Evolutionary conservation across 495 filamentous ascomycete genomes (phyloP), one percentile per base, ranked within the genome.

Genomic region (Daldinia vernicosa): DNA sequence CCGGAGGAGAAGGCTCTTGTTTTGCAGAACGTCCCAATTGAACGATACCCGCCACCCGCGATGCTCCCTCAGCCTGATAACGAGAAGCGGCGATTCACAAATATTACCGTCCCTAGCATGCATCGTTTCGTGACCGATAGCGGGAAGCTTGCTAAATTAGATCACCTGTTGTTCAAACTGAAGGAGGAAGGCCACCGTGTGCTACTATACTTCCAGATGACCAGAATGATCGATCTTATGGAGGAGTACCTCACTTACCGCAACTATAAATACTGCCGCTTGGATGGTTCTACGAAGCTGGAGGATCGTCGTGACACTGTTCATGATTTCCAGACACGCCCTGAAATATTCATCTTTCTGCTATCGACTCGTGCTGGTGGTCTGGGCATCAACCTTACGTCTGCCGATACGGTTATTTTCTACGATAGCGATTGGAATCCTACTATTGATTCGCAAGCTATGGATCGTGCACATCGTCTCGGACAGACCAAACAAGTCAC

Each of bases 171-270:
- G 30, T 89, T 89, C 51, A 84, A 93, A 74, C 88, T 99, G 62
- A 99, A 98, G 84, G 89, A 94, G 59, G 92, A 89, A 50, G 92
- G 92, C 50, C 95, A 99, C 74, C 94, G 95, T 74, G 95, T 99
- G 17, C 88, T 99, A 7, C 84, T 99, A n/a, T 99, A 99, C 84
- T 99, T 99, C 90, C 95, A 99, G 82, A 99, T 99, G 95, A 99
- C 95, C n/a, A 90, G 92, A 72, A 99, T 99, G 95, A 98, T 99
- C 76, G 95, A 99, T 76, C 83, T 99, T 37, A 98, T 98, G 91
- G 95, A 99, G 75, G 95, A 99, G 80, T 99, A 98, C 75, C 86
- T 99, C 43, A 98, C 95, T 3, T 98, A 97, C 82, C 91, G 95
- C 71, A 97, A 98, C 80, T 98, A 96, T 89, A 97, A 97, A 78